Conservation (phyloP, 345 rosid genomes). For the Populus pruinosa region DNA sequence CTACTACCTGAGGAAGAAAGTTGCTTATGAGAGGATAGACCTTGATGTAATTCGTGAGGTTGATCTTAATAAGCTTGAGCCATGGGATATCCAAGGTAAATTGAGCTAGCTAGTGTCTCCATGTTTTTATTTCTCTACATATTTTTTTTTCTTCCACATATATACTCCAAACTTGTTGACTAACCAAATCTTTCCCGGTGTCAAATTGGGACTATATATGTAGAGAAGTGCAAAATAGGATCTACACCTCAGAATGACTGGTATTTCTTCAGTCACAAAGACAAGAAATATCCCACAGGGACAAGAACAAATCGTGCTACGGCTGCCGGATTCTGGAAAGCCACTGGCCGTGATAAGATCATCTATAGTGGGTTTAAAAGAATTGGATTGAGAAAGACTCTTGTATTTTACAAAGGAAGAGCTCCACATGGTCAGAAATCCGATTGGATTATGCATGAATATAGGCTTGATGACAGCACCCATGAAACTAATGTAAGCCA, state of each 20-base stretch:
- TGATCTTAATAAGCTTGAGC: constrained; percentile 98
- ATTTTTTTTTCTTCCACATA: background rate
- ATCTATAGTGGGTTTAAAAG: constrained; percentile 62
- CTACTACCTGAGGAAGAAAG: constrained; percentile 89
- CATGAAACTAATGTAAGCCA: constrained; percentile 39
- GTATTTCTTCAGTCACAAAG: constrained; percentile 99
- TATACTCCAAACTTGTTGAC: background rate
- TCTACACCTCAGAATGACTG: constrained; percentile 92
- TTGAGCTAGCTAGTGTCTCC: too few species aligned
- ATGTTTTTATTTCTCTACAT: background rate
- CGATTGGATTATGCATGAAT: constrained; percentile 99
- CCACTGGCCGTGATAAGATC: constrained; percentile 95
- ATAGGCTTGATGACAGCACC: constrained; percentile 74
- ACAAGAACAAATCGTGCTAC: constrained; percentile 95
- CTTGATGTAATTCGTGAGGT: constrained; percentile 97
- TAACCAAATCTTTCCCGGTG: background rate
- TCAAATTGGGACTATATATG: constrained; percentile 21
- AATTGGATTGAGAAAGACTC: constrained; percentile 89
- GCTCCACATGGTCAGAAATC: constrained; percentile 98
- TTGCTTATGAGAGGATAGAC: constrained; percentile 75
- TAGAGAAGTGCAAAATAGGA: constrained; percentile 91
- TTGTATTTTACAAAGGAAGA: constrained; percentile 87
- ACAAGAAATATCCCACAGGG: constrained; percentile 94
- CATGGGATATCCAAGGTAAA: constrained; percentile 98
- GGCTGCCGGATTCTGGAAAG: constrained; percentile 95